Evolutionary conservation across 2,329 filamentous ascomycete genomes (phyloP).

Genomic region (Fusarium musae): DNA sequence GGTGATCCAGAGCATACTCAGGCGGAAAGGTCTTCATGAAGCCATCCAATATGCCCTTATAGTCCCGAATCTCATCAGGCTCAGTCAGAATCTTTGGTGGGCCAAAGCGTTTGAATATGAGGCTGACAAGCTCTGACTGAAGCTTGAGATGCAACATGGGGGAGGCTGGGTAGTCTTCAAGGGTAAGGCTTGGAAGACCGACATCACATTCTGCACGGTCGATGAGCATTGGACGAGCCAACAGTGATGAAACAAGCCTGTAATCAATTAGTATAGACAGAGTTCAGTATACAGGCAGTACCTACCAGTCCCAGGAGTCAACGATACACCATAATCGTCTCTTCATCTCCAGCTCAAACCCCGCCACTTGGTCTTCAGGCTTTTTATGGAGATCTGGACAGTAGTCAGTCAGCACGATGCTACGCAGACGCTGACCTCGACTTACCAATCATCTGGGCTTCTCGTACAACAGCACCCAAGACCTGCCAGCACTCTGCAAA

Average conservation of each 20-base stretch:
- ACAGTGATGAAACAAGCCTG: constrained; percentile 12
- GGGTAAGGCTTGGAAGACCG: constrained; percentile 6
- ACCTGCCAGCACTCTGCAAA: constrained; percentile 29
- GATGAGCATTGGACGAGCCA: constrained; percentile 25
- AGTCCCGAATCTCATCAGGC: constrained; percentile 7
- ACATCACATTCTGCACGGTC: constrained; percentile 19
- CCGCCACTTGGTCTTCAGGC: neutral
- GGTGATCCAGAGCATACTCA: constrained; percentile 18
- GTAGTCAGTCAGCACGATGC: rapidly evolving
- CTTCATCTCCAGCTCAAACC: constrained; percentile 24
- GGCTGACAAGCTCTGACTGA: constrained; percentile 16
- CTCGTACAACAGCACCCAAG: constrained; percentile 9
- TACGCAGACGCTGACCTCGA: rapidly evolving
- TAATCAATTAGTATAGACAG: rapidly evolving
- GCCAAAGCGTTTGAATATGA: constrained; percentile 20
- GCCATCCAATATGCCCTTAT: constrained; percentile 1
- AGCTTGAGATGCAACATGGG: constrained; percentile 27
- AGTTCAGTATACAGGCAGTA: rapidly evolving
- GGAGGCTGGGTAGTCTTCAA: constrained; percentile 20
- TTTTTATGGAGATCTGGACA: constrained; percentile 16
- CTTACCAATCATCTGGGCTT: constrained; percentile 26
- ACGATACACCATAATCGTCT: constrained; percentile 20
- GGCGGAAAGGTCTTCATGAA: constrained; percentile 21
- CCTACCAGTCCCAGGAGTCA: constrained; percentile 25
- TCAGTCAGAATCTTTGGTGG: constrained; percentile 4